Evolutionary conservation across 176 grass and related monocot species (phyloP).

Genomic region (Calamus simplicifolius): DNA sequence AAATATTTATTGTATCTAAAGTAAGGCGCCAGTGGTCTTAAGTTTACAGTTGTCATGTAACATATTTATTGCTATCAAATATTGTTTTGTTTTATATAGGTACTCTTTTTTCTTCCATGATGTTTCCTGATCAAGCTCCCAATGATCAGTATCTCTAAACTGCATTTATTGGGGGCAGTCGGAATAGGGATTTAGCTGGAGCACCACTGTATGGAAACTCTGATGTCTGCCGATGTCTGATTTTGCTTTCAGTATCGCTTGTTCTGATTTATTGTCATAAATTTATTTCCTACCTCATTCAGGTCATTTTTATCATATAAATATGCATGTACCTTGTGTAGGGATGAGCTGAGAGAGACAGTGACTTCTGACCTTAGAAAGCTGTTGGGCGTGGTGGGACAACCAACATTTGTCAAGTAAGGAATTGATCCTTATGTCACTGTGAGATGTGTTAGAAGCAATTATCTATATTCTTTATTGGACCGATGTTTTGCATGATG

Average conservation of each 20-base stretch:
- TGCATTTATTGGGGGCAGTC: slow-evolving; percentile 89
- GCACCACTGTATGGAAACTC: slow-evolving; percentile 60
- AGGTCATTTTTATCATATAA: slow-evolving; percentile 14
- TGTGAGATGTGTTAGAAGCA: too few species aligned
- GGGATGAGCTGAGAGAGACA: slow-evolving; percentile 60
- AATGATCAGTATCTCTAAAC: slow-evolving; percentile 81
- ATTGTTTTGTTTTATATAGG: slow-evolving; percentile 39
- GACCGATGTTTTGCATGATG: too few species aligned
- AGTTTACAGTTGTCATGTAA: too few species aligned
- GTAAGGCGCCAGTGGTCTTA: too few species aligned
- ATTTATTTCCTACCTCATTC: slow-evolving; percentile 12
- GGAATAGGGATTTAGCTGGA: slow-evolving; percentile 81
- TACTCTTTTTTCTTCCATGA: slow-evolving; percentile 98
- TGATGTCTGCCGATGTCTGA: neutral
- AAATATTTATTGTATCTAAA: too few species aligned
- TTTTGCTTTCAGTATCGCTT: too few species aligned
- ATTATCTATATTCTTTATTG: too few species aligned
- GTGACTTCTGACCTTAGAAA: slow-evolving; percentile 75
- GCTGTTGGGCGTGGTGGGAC: slow-evolving; percentile 57
- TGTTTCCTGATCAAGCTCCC: slow-evolving; percentile 97
- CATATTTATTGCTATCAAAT: too few species aligned
- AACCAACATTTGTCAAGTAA: slow-evolving; percentile 88
- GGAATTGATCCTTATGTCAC: slow-evolving; percentile 6
- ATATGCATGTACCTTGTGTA: slow-evolving; percentile 30
- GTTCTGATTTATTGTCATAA: too few species aligned